A percentile compares a stretch with the other conserved stretches of the same genome.
phyloP scores from a whole-genome alignment of 176 grass and related monocot species.

The Hsuehochloa calcarea region DNA sequence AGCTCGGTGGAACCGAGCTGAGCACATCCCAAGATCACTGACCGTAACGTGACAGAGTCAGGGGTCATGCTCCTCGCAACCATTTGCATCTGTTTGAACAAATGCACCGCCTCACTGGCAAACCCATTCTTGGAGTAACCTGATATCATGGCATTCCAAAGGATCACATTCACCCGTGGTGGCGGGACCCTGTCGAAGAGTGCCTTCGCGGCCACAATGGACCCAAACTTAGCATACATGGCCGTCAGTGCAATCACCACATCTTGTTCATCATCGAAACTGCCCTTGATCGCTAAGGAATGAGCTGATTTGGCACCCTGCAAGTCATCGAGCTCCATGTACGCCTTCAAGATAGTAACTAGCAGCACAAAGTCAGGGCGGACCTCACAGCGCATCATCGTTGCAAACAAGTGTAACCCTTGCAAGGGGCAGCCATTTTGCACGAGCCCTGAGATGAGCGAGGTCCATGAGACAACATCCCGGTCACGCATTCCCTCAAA shows the following conservation, averaged over 20 bases:
- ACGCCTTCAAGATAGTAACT: constrained; percentile 57
- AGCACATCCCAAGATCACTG: constrained; percentile 61
- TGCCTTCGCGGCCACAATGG: constrained; percentile 24
- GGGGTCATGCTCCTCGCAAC: constrained; percentile 39
- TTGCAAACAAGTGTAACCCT: constrained; percentile 35
- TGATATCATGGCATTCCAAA: constrained; percentile 83
- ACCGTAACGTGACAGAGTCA: constrained; percentile 54
- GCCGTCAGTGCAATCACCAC: constrained; percentile 50
- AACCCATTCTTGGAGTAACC: constrained; percentile 73
- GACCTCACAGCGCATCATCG: constrained; percentile 40
- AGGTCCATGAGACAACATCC: constrained; percentile 73
- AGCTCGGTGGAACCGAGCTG: constrained; percentile 53
- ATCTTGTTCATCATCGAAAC: constrained; percentile 54
- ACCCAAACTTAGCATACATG: constrained; percentile 70
- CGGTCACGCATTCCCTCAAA: constrained; percentile 43
- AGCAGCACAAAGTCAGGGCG: constrained; percentile 56
- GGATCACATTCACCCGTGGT: constrained; percentile 44
- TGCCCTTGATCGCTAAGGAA: constrained; percentile 53
- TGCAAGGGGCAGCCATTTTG: constrained; percentile 47
- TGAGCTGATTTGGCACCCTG: constrained; percentile 36
- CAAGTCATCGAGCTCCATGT: constrained; percentile 53
- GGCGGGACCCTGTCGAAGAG: constrained; percentile 48
- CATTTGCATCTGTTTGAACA: constrained; percentile 51
- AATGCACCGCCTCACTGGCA: constrained; percentile 52
- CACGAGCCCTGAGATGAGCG: constrained; percentile 51